Conservation (phyloP, 2,329 filamentous ascomycete genomes). For the Penicillium occitanis region DNA sequence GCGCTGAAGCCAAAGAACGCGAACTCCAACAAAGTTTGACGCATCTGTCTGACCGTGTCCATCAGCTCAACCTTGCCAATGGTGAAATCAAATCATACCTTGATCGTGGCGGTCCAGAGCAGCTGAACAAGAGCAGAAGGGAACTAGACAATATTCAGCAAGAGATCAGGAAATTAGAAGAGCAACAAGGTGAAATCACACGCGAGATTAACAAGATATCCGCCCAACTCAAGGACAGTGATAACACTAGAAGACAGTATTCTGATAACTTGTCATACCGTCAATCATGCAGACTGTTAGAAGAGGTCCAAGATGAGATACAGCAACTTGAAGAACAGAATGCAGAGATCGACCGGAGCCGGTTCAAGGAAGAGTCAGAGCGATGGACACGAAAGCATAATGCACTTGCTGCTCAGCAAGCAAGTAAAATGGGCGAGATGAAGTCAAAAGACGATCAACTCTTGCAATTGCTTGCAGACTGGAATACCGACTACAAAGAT, state of each 20-base stretch:
- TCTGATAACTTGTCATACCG: conserved; percentile 85
- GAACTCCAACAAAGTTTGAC: conserved; percentile 69
- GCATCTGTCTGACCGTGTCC: conserved; percentile 69
- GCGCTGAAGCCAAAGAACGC: conserved; percentile 70
- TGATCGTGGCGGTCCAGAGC: conserved; percentile 69
- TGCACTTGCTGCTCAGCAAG: conserved; percentile 68
- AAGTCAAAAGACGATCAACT: conserved; percentile 83
- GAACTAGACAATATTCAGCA: conserved; percentile 68
- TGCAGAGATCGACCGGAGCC: conserved; percentile 77
- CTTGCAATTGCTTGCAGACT: conserved; percentile 70
- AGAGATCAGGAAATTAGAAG: conserved; percentile 64
- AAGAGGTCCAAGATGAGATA: conserved; percentile 69
- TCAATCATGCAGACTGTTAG: conserved; percentile 67
- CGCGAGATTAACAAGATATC: conserved; percentile 74
- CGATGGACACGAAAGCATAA: conserved; percentile 67
- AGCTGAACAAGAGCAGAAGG: conserved; percentile 67
- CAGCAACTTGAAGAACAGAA: conserved; percentile 72
- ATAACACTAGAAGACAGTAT: conserved; percentile 82
- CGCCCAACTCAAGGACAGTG: conserved; percentile 73
- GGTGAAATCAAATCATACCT: conserved; percentile 78
- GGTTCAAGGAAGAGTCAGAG: conserved; percentile 68
- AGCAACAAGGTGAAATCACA: conserved; percentile 66
- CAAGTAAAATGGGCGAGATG: conserved; percentile 73
- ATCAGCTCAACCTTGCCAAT: conserved; percentile 73
- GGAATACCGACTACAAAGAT: conserved; percentile 81